Conservation (phyloP, 2,329 filamentous ascomycete genomes). For the Cercospora zeina region DNA sequence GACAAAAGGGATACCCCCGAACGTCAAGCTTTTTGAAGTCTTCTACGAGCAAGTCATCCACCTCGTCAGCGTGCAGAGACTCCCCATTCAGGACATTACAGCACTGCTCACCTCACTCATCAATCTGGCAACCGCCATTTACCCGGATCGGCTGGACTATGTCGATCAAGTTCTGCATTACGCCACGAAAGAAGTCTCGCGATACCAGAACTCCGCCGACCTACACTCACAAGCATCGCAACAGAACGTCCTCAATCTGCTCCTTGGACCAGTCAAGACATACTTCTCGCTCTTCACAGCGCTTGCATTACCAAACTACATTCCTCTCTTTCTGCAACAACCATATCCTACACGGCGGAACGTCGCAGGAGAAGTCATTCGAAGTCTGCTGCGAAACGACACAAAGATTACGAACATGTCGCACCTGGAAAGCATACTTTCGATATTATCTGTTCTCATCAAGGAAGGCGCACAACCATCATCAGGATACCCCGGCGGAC, state of each 20-base stretch:
- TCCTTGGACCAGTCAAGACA: slow-evolving; percentile 85
- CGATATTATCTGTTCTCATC: slow-evolving; percentile 86
- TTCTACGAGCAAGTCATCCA: slow-evolving; percentile 97
- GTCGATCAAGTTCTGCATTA: slow-evolving; percentile 92
- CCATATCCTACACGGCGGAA: slow-evolving; percentile 89
- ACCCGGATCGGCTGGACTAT: slow-evolving; percentile 88
- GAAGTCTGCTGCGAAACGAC: slow-evolving; percentile 77
- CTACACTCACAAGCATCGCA: slow-evolving; percentile 85
- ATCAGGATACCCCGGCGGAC: slow-evolving; percentile 78
- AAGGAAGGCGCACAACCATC: slow-evolving; percentile 82
- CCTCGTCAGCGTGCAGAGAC: slow-evolving; percentile 82
- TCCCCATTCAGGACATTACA: slow-evolving; percentile 93
- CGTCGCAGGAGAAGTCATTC: slow-evolving; percentile 84
- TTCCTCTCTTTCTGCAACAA: slow-evolving; percentile 85
- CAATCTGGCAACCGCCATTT: slow-evolving; percentile 93
- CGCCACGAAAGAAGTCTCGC: slow-evolving; percentile 79
- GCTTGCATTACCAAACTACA: slow-evolving; percentile 84
- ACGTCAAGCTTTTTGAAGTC: slow-evolving; percentile 90
- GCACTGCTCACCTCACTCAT: slow-evolving; percentile 89
- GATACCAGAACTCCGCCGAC: slow-evolving; percentile 93
- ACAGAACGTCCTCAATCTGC: slow-evolving; percentile 80
- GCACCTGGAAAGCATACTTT: slow-evolving; percentile 83
- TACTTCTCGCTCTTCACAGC: slow-evolving; percentile 97
- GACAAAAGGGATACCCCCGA: slow-evolving; percentile 63
- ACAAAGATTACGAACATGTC: slow-evolving; percentile 74